Base-by-base conservation (phyloP, 768 basidiomycete species). In the Royoungia palumana region DNA sequence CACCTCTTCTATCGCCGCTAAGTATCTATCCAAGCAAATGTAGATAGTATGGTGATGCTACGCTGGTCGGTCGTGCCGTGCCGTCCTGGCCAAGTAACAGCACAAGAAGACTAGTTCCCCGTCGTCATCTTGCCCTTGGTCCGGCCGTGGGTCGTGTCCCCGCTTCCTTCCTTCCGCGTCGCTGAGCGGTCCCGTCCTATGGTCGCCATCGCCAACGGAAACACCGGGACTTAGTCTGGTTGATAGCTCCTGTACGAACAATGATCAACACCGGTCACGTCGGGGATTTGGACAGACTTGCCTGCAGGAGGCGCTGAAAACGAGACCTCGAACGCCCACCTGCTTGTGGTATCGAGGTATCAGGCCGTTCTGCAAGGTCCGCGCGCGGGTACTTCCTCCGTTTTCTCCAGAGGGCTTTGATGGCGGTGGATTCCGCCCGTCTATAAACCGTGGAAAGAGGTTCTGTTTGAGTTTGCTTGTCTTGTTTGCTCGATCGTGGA, bases 71-170 rank as follows among this genome's bases (percentile, higher is more conserved):
- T 59, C 49, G 42, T 36, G 50, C 25, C 49, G 53, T 22, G 28
- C 54, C 24, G 53, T 55, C 51, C 62, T 52, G 35, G 55, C 48
- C n/a, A 62, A 62, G 50, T 64, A 64, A 37, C 62, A 64, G 13
- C 62, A 63, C 20, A 63, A 42, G 38, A 63, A 55, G 30, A 61
- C 45, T 0, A 59, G 40, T 24, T 64, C 62, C 2, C 55, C 51
- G 11, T 35, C 49, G 13, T 64, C 57, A 5, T 63, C 56, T 22
- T 39, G 41, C 11, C 11, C 20, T 2, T 45, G 41, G 28, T 46
- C 28, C 11, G 28, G 3, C 11, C 11, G 10, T 38, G 50, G 50
- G 10, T 44, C 35, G 20, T 51, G 36, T 19, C 39, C 45, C 13
- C 44, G 42, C 19, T 44, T 52, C 7, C 24, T 30, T 25, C 24